Conservation (phyloP, 768 basidiomycete species). For the Calvatia gigantea region DNA sequence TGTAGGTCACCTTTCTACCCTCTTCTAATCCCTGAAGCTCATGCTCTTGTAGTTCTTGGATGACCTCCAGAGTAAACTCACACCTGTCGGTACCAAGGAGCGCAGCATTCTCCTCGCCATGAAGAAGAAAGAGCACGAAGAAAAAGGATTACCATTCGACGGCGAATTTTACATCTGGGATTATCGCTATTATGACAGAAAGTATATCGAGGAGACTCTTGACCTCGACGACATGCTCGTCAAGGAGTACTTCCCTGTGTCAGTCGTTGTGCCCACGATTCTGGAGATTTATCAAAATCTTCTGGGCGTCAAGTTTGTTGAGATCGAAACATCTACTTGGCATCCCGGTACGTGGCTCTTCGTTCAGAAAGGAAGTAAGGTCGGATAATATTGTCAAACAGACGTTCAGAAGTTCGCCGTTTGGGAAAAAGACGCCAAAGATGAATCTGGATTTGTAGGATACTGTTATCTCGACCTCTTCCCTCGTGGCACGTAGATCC, state of each 20-base stretch:
- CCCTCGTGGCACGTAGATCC: constrained; percentile 56
- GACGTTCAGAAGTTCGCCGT: constrained; percentile 85
- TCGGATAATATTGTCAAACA: constrained; percentile 20
- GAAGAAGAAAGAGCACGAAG: constrained; percentile 71
- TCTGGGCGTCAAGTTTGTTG: constrained; percentile 72
- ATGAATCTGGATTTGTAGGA: constrained; percentile 71
- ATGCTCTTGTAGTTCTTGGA: constrained; percentile 59
- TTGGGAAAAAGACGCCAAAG: constrained; percentile 76
- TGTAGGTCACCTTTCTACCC: constrained; percentile 29
- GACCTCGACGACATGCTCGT: constrained; percentile 73
- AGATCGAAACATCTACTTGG: constrained; percentile 65
- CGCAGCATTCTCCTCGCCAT: constrained; percentile 61
- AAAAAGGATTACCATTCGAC: constrained; percentile 59
- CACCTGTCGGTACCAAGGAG: constrained; percentile 70
- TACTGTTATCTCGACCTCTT: constrained; percentile 88
- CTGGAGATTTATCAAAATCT: constrained; percentile 81
- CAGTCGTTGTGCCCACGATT: constrained; percentile 78
- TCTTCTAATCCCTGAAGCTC: neutral
- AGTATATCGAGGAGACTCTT: constrained; percentile 63
- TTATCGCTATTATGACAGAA: constrained; percentile 71
- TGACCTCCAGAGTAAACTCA: constrained; percentile 70
- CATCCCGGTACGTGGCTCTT: constrained; percentile 57
- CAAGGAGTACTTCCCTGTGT: constrained; percentile 89
- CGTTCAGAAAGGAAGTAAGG: neutral
- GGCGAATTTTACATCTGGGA: constrained; percentile 83